These are phyloP conservation scores for Amniculicola lignicola DNA, from an alignment of 495 filamentous ascomycete genomes.

Conservation along the genomic window DNA sequence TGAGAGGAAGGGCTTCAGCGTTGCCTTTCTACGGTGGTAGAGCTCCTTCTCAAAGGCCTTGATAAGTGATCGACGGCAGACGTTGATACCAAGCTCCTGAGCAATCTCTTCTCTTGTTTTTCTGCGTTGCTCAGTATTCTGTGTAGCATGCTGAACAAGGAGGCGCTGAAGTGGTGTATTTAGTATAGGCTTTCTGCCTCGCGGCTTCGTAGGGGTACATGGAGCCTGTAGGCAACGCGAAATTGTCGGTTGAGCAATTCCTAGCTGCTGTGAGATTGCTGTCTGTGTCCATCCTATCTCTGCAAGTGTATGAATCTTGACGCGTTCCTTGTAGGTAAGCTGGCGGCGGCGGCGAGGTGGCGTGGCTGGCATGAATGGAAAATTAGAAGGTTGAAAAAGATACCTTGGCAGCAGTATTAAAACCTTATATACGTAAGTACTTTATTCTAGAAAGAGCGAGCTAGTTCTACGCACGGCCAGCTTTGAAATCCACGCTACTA, in stretches of 20 bases:
- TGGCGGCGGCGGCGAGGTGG: no score
- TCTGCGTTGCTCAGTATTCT: not conserved
- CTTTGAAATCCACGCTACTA: no score
- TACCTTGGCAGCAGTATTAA: not conserved
- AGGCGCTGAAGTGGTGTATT: not conserved
- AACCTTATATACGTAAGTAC: not conserved
- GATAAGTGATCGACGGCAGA: not conserved
- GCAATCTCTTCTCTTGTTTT: not conserved
- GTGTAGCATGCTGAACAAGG: not conserved
- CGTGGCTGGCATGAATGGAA: no score
- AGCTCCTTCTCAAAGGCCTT: conserved; percentile 10
- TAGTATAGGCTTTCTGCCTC: not conserved
- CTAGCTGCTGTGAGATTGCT: not conserved
- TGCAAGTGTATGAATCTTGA: not conserved
- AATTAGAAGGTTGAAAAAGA: not conserved
- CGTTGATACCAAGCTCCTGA: not conserved
- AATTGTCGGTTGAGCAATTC: not conserved
- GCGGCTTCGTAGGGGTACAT: not conserved
- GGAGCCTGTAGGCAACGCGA: not conserved
- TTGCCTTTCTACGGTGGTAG: not conserved
- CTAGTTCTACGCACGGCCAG: not conserved
- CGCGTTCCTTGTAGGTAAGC: no score
- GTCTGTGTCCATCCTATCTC: not conserved
- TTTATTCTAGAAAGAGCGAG: no score
- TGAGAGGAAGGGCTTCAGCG: not conserved